These are phyloP conservation scores for Zopfochytrium polystomum DNA, from an alignment of 371 early-diverging fungal genomes.

Conservation along the genomic window DNA sequence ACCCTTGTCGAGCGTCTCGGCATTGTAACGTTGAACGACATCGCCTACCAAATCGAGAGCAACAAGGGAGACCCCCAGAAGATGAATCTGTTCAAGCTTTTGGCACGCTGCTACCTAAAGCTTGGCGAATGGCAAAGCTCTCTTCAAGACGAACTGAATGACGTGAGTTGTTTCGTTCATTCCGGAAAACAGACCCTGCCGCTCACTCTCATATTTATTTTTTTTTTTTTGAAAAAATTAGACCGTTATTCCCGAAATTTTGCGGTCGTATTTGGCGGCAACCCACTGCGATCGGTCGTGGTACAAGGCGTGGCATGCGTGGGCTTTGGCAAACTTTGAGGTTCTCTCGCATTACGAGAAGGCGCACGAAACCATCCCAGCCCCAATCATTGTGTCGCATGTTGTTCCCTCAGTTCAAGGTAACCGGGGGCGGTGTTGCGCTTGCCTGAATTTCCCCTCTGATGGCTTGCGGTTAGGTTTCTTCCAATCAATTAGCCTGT, in stretches of 20 bases:
- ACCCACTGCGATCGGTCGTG: slow-evolving; percentile 89
- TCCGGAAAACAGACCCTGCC: too few species aligned
- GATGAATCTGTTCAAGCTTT: slow-evolving; percentile 50
- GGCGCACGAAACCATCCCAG: slow-evolving; percentile 50
- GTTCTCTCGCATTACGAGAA: slow-evolving; percentile 76
- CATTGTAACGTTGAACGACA: slow-evolving; percentile 41
- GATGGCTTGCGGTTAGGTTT: slow-evolving; percentile 59
- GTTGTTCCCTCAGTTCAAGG: slow-evolving; percentile 68
- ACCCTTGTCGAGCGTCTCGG: slow-evolving; percentile 51
- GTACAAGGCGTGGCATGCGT: slow-evolving; percentile 99
- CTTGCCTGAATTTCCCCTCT: background rate
- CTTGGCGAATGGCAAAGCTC: slow-evolving; percentile 91
- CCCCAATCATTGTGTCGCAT: slow-evolving; percentile 58
- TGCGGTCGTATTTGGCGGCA: slow-evolving; percentile 80
- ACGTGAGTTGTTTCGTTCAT: too few species aligned
- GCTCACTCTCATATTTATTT: too few species aligned
- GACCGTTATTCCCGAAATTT: slow-evolving; percentile 72
- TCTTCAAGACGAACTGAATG: slow-evolving; percentile 72
- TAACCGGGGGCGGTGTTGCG: background rate
- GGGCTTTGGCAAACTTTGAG: slow-evolving; percentile 94
- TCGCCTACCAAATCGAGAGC: slow-evolving; percentile 36
- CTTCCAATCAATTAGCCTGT: slow-evolving; percentile 91
- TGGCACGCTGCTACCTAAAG: slow-evolving; percentile 89
- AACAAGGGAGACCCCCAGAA: slow-evolving; percentile 33
- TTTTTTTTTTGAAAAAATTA: too few species aligned